Conservation (phyloP, 768 basidiomycete genomes). For the Tylopilus subfusipes region DNA sequence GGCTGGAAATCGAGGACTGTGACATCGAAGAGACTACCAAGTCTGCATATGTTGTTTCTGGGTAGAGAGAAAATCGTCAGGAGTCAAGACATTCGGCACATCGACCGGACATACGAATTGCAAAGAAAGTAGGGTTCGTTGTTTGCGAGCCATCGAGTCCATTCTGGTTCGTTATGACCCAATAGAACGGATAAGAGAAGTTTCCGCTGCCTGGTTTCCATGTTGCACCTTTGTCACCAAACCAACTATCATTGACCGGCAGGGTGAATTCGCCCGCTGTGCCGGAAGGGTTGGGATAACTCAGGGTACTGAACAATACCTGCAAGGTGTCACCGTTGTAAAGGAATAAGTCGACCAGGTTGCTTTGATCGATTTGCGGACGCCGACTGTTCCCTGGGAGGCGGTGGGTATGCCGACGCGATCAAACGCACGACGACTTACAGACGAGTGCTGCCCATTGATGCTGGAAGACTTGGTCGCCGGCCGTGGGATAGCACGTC, state of each 20-base stretch:
- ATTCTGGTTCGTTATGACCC: constrained; percentile 64
- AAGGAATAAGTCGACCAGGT: constrained; percentile 72
- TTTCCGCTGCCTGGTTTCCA: constrained; percentile 46
- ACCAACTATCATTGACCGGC: constrained; percentile 75
- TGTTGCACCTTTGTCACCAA: constrained; percentile 47
- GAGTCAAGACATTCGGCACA: neutral
- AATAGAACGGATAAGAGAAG: constrained; percentile 69
- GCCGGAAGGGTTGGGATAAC: constrained; percentile 53
- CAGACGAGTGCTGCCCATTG: constrained; percentile 77
- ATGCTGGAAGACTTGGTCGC: constrained; percentile 63
- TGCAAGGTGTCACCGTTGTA: constrained; percentile 65
- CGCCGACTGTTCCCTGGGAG: constrained; percentile 69
- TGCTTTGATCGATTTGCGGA: constrained; percentile 60
- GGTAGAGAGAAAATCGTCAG: constrained; percentile 7
- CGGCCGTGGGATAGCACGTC: constrained; percentile 68
- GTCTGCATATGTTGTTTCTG: constrained; percentile 77
- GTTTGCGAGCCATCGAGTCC: constrained; percentile 56
- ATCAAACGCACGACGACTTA: constrained; percentile 40
- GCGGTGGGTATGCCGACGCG: constrained; percentile 10
- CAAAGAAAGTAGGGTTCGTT: constrained; percentile 72
- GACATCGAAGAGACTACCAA: constrained; percentile 58
- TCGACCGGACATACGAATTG: constrained; percentile 63
- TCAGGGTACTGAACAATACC: constrained; percentile 42
- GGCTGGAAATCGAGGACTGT: constrained; percentile 29
- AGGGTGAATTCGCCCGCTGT: constrained; percentile 48